A percentile compares a stretch with the other conserved stretches of the same genome.
phyloP scores from a whole-genome alignment of 2,329 filamentous ascomycete genomes.

The Aspergillus puulaauensis region DNA sequence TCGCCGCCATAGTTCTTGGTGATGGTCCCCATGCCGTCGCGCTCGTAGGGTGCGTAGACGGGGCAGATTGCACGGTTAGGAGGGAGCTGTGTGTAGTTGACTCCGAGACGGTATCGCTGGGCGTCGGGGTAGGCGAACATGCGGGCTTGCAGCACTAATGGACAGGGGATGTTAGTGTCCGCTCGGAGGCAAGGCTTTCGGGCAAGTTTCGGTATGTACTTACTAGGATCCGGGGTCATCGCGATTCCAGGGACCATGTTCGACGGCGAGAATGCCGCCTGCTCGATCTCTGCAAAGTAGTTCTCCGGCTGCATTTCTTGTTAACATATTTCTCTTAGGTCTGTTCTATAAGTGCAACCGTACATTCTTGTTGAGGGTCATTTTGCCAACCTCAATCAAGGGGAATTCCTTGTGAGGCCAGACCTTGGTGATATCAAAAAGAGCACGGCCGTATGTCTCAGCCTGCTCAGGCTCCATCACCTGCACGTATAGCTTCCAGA shows the following conservation, averaged over 20 bases:
- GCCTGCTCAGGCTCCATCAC: slow-evolving; percentile 55
- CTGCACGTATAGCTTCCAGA: slow-evolving; percentile 57
- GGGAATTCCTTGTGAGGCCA: slow-evolving; percentile 55
- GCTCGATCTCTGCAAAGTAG: slow-evolving; percentile 71
- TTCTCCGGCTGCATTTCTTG: slow-evolving; percentile 44
- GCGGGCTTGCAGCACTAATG: slow-evolving; percentile 56
- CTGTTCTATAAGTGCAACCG: background rate
- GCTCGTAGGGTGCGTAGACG: slow-evolving; percentile 54
- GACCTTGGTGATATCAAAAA: slow-evolving; percentile 59
- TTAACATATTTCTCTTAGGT: background rate
- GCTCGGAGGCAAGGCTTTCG: background rate
- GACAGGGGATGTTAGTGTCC: slow-evolving; percentile 17
- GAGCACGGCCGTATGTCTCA: slow-evolving; percentile 47
- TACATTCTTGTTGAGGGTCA: background rate
- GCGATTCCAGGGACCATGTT: slow-evolving; percentile 68
- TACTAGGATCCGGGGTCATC: slow-evolving; percentile 34
- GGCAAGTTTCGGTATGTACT: background rate
- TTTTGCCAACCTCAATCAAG: slow-evolving; percentile 31
- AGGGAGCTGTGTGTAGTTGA: slow-evolving; percentile 43
- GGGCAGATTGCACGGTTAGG: slow-evolving; percentile 36
- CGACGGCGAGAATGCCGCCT: slow-evolving; percentile 66
- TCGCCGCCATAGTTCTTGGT: slow-evolving; percentile 59
- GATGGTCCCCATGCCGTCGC: slow-evolving; percentile 38
- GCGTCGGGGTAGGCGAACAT: slow-evolving; percentile 63
- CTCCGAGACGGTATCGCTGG: slow-evolving; percentile 40